phyloP scores from a whole-genome alignment of 805 yeast genomes.

The Blastobotrys americana region DNA sequence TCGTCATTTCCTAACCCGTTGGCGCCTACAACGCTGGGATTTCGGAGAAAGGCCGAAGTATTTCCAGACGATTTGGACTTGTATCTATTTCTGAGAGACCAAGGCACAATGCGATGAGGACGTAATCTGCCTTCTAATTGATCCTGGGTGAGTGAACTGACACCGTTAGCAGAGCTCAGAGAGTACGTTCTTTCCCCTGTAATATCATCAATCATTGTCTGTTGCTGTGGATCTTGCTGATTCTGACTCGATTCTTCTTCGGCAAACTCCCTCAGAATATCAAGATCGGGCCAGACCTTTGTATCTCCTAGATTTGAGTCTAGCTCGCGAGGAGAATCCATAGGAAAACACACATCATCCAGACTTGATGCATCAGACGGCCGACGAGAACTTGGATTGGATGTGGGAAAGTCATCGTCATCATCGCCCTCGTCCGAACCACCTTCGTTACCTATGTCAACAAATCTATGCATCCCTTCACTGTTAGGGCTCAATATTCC shows the following conservation, averaged over 20 bases:
- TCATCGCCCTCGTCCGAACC: conserved; percentile 9
- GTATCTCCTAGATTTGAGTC: conserved; percentile 21
- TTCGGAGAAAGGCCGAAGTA: no score
- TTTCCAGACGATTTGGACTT: neutral
- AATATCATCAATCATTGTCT: conserved; percentile 15
- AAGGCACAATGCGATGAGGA: conserved; percentile 69
- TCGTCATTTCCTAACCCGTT: conserved; percentile 20
- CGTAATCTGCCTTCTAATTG: conserved; percentile 54
- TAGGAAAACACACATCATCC: conserved; percentile 88
- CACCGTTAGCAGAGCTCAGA: conserved; percentile 4
- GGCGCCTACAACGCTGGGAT: neutral
- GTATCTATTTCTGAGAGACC: conserved; percentile 26
- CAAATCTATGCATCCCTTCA: conserved; percentile 6
- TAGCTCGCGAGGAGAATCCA: conserved; percentile 38
- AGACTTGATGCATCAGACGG: conserved; percentile 59
- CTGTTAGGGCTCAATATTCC: neutral
- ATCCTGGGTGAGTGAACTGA: conserved; percentile 34
- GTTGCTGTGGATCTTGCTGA: conserved; percentile 17
- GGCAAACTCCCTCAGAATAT: conserved; percentile 68
- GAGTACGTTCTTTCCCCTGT: conserved; percentile 11
- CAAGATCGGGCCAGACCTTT: conserved; percentile 76
- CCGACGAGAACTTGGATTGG: conserved; percentile 61
- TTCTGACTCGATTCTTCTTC: conserved; percentile 54
- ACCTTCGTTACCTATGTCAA: conserved; percentile 8
- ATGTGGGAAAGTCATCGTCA: conserved; percentile 26